A percentile compares a stretch with the other conserved stretches of the same genome.
Conservation (phyloP, 345 rosid species). For the Eucalyptus pauciflora region DNA sequence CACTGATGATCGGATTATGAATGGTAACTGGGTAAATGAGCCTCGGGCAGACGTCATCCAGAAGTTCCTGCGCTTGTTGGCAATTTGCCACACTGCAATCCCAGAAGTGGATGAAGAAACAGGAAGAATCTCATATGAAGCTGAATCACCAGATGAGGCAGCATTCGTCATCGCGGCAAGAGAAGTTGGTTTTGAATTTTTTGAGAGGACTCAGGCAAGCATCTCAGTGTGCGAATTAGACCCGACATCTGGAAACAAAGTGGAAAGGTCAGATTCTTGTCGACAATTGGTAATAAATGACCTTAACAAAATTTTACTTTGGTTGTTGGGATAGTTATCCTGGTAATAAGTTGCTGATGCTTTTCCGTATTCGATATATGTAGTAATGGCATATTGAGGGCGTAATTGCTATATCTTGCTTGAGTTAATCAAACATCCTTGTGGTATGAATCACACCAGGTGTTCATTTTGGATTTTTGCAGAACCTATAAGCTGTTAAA, state of each 20-base stretch:
- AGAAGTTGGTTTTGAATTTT: slow-evolving; percentile 88
- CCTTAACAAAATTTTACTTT: background rate
- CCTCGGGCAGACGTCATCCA: slow-evolving; percentile 41
- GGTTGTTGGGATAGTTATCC: background rate
- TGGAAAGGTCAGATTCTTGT: slow-evolving; percentile 33
- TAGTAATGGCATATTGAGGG: background rate
- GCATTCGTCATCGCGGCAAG: slow-evolving; percentile 90
- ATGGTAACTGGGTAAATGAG: slow-evolving; percentile 67
- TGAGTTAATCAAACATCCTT: background rate
- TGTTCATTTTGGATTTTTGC: slow-evolving; percentile 5
- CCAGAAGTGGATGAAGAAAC: slow-evolving; percentile 83
- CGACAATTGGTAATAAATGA: background rate
- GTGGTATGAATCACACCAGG: background rate
- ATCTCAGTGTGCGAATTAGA: slow-evolving; percentile 63
- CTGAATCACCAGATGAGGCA: slow-evolving; percentile 98
- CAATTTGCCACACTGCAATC: slow-evolving; percentile 91
- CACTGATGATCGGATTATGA: slow-evolving; percentile 60
- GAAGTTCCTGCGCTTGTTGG: slow-evolving; percentile 55
- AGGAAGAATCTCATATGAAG: slow-evolving; percentile 63
- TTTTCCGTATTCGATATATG: background rate
- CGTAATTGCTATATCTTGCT: background rate
- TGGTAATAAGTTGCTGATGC: background rate
- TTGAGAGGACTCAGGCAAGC: slow-evolving; percentile 64
- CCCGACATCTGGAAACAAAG: slow-evolving; percentile 28
- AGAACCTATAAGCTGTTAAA: slow-evolving; percentile 63